Base-by-base conservation (phyloP, 495 filamentous ascomycete species). In the Staphylotrichum tortipilum region DNA sequence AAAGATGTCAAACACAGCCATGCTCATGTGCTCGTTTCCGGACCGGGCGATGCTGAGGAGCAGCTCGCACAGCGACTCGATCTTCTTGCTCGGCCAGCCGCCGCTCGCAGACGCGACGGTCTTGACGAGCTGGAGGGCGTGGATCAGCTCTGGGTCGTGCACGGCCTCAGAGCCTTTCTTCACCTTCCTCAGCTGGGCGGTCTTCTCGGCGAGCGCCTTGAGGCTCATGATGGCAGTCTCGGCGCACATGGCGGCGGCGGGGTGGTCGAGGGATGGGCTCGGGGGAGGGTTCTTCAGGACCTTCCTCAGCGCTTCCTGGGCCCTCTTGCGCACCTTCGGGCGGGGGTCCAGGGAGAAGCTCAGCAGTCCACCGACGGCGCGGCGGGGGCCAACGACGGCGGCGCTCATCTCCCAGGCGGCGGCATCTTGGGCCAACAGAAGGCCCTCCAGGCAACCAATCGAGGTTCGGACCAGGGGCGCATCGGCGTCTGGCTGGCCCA, bases 1-100 rank as follows among this genome's bases (percentile, higher is more conserved):
- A 60, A 98, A 97, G 6, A 97, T 85, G 53, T 94, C 90, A 59
- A 98, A 96, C 3, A 91, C 89, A 17, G 87, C 82, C 82, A 95
- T 89, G 38, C 87, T 94, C 67, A 98, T 83, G 64, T 88, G 94
- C 63, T 96, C 88, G 65, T 92, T 96, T 62, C 77, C 92, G 12
- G 86, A 86, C 54, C 78, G 81, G 2, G 92, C 89, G 30, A 95
- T 91, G 50, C 79, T 80, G 60, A 98, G 84, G 48, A 98, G 70
- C 30, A 90, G 67, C 61, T 95, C 89, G 63, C 89, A 95, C 29
- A 98, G 76, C 4, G 81, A 68, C 69, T 98, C 92, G 40, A 96
- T 89, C 68, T 94, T 94, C 72, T 83, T 85, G 68, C 84, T 94
- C n/a, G 92, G 92, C 94, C 94, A 98, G 39, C 94, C 91, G 38